A percentile compares a stretch with the other conserved stretches of the same genome.
phyloP scores from a whole-genome alignment of 192 early-diverging fungal genomes.

The Phlyctochytrium planicorne region DNA sequence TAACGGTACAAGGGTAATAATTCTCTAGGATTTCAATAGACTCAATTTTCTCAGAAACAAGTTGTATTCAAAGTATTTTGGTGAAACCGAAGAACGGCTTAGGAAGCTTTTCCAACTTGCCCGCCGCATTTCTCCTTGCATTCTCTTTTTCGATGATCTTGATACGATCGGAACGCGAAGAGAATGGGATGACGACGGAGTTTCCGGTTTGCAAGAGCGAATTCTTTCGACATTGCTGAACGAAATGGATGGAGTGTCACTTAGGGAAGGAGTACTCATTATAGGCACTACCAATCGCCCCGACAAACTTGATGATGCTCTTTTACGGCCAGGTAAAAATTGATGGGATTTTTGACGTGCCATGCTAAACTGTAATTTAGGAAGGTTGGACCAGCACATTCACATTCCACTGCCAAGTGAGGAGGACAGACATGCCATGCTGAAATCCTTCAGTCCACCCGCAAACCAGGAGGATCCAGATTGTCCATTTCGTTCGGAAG shows the following conservation, averaged over 20 bases:
- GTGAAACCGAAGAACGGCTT: conserved; percentile 83
- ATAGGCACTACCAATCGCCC: conserved; percentile 81
- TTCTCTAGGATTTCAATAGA: background rate
- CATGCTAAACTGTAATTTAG: conserved; percentile 11
- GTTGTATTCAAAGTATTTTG: conserved; percentile 94
- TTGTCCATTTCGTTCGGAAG: too few species aligned
- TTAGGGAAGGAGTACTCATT: conserved; percentile 75
- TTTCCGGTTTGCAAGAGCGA: conserved; percentile 79
- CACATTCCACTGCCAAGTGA: conserved; percentile 54
- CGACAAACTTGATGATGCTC: conserved; percentile 79
- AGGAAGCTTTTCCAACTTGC: conserved; percentile 85
- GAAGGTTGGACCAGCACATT: conserved; percentile 80
- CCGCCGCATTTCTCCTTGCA: conserved; percentile 78
- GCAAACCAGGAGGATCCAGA: conserved; percentile 16
- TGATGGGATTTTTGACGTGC: background rate
- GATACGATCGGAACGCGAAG: conserved; percentile 87
- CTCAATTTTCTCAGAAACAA: conserved; percentile 52
- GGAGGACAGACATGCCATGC: conserved; percentile 62
- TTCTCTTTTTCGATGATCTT: conserved; percentile 94
- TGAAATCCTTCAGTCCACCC: conserved; percentile 28
- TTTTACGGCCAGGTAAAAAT: conserved; percentile 68
- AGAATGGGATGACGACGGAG: conserved; percentile 51
- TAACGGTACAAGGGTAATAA: conserved; percentile 75
- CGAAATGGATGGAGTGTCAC: conserved; percentile 96
- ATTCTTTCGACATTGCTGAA: conserved; percentile 86